Percentiles rank a stretch among this genome's conserved stretches.
Evolutionary conservation across 2,329 filamentous ascomycete genomes (phyloP).

Genomic region (Dryadomyces quercivorus): DNA sequence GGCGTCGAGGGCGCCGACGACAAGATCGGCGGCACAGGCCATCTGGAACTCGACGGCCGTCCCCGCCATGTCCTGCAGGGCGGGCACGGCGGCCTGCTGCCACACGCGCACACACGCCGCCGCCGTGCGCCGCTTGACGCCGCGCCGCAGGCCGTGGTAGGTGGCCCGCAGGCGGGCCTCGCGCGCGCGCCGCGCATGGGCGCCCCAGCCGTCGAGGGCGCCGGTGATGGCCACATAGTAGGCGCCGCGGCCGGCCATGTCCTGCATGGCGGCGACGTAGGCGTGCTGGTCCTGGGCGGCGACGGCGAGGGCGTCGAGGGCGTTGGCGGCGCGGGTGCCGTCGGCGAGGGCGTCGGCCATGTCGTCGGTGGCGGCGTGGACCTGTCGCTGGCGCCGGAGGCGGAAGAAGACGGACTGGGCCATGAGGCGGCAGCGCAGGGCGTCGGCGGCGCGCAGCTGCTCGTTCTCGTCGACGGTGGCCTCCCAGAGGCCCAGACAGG

Average conservation of each 20-base stretch:
- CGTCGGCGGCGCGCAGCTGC: background rate
- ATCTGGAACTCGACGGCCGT: slow-evolving; percentile 6
- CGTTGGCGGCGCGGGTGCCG: background rate
- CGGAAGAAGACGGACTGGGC: background rate
- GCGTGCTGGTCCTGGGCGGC: background rate
- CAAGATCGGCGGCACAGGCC: slow-evolving; percentile 3
- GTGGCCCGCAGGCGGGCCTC: slow-evolving; percentile 10
- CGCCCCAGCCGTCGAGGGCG: slow-evolving; percentile 11
- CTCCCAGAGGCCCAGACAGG: background rate
- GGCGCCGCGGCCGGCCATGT: slow-evolving; percentile 11
- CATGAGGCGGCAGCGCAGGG: background rate
- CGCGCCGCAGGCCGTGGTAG: slow-evolving; percentile 10
- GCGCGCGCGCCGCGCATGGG: slow-evolving; percentile 6
- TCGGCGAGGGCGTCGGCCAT: slow-evolving; percentile 1
- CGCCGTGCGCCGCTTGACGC: slow-evolving; percentile 10
- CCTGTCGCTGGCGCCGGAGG: background rate
- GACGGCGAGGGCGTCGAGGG: slow-evolving; percentile 2
- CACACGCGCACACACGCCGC: slow-evolving; percentile 8
- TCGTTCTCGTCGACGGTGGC: background rate
- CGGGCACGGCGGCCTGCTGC: background rate
- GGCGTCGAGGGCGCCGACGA: slow-evolving; percentile 7
- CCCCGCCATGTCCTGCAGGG: background rate
- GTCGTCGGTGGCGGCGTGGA: background rate
- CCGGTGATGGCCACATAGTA: slow-evolving; percentile 12
- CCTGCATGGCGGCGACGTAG: slow-evolving; percentile 2